These are phyloP conservation scores for Coemansia sp. DNA, from an alignment of 192 early-diverging fungal species.

Conservation along the genomic window DNA sequence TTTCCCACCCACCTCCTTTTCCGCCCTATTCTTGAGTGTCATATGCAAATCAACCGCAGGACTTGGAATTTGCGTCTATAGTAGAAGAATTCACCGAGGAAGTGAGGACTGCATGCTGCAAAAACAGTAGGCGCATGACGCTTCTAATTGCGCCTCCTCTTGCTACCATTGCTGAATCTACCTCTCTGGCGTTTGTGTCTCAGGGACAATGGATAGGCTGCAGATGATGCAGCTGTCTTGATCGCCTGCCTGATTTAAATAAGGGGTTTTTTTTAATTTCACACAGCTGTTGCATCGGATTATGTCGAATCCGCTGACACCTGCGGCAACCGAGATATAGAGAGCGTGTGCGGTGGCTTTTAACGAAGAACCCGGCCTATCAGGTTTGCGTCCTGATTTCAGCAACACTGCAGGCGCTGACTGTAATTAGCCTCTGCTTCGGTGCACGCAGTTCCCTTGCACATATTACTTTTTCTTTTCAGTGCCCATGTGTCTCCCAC, in stretches of 20 bases:
- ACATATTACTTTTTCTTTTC: not conserved
- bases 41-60: not conserved
- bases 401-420: not conserved
- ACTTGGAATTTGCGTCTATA: not conserved
- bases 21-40: not conserved
- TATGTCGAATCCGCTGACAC: not conserved
- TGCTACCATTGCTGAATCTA: not conserved
- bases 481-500: too few species aligned
- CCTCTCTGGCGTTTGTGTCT: not conserved
- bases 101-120: not conserved
- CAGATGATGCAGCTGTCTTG: not conserved
- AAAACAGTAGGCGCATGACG: conserved; percentile 3
- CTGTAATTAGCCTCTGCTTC: too few species aligned
- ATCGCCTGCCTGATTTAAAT: conserved; percentile 2
- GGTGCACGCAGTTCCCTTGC: not conserved
- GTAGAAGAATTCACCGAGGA: not conserved
- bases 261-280: not conserved
- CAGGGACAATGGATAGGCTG: not conserved
- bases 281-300: not conserved
- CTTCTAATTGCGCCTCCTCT: conserved; percentile 1
- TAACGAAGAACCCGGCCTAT: not conserved
- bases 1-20: not conserved
- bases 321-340: not conserved
- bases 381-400: conserved; percentile 1
- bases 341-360: not conserved